Percentiles rank a stretch among this genome's conserved stretches.
These are phyloP conservation scores for Xylaria sp. DNA, from an alignment of 2,329 filamentous ascomycete species.

Conservation along the genomic window DNA sequence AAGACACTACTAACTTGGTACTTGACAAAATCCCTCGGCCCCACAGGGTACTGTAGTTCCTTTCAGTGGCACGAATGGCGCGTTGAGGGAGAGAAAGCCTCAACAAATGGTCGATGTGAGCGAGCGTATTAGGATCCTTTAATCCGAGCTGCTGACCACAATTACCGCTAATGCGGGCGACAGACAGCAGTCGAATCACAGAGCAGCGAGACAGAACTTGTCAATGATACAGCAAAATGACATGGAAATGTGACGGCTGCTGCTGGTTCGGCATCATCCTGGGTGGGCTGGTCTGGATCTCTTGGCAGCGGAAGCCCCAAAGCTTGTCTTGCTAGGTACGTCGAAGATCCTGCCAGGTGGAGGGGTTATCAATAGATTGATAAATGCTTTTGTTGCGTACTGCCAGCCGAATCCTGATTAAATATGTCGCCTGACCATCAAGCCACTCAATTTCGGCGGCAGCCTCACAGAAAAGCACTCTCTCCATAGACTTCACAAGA, in stretches of 20 bases:
- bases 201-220: background rate
- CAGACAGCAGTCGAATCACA: constrained; percentile 14
- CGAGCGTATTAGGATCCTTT: constrained; percentile 5
- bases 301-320: constrained; percentile 38
- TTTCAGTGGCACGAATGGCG: background rate
- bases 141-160: constrained; percentile 13
- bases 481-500: background rate
- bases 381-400: constrained; percentile 3
- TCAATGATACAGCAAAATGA: constrained; percentile 4
- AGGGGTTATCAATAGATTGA: background rate
- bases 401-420: background rate
- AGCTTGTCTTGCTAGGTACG: constrained; percentile 33
- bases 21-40: background rate
- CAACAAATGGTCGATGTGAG: background rate
- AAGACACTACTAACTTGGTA: background rate
- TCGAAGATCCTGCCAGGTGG: constrained; percentile 12
- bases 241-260: constrained; percentile 20
- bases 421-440: background rate
- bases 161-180: constrained; percentile 11
- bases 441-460: background rate
- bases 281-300: constrained; percentile 29
- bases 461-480: background rate
- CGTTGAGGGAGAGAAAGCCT: background rate
- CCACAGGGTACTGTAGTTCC: background rate
- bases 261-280: constrained; percentile 24